These are phyloP conservation scores for Cunninghamia lanceolata DNA, from an alignment of 75 land plant genomes.

Conservation along the genomic window DNA sequence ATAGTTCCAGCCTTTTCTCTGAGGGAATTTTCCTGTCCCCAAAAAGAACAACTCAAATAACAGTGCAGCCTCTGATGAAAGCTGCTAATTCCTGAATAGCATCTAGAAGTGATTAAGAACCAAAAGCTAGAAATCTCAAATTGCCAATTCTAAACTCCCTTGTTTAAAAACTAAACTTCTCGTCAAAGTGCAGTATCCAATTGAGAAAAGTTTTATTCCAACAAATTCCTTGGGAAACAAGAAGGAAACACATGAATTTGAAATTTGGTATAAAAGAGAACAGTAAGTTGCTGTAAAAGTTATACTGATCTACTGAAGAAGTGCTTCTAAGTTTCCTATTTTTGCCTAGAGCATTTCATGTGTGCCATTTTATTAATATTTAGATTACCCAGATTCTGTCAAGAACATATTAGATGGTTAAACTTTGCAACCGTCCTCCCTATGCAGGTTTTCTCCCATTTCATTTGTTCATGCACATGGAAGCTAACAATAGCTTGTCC, in stretches of 20 bases:
- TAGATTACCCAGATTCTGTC: not conserved
- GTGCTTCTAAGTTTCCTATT: not conserved
- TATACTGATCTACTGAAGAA: not conserved
- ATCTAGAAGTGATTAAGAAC: not conserved
- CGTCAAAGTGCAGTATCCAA: not conserved
- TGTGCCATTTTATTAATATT: not conserved
- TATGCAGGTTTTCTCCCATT: not conserved
- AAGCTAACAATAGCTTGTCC: not conserved
- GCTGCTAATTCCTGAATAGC: not conserved
- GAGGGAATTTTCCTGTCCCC: not conserved
- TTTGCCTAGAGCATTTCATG: not conserved
- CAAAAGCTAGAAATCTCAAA: not conserved
- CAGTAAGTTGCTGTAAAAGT: not conserved
- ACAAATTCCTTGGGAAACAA: not conserved
- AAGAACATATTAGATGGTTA: not conserved
- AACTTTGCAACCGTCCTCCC: not conserved
- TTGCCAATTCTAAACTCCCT: not conserved
- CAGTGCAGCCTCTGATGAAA: not conserved
- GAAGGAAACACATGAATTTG: not conserved
- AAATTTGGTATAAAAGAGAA: not conserved
- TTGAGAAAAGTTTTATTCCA: not conserved
- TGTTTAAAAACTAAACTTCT: not conserved
- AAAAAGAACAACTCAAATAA: not conserved
- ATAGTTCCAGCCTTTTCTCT: not conserved
- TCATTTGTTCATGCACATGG: not conserved